Evolutionary conservation across 306 rosid genomes (phyloP), one percentile per base, ranked within the genome.

Genomic region (Inga oerstediana): DNA sequence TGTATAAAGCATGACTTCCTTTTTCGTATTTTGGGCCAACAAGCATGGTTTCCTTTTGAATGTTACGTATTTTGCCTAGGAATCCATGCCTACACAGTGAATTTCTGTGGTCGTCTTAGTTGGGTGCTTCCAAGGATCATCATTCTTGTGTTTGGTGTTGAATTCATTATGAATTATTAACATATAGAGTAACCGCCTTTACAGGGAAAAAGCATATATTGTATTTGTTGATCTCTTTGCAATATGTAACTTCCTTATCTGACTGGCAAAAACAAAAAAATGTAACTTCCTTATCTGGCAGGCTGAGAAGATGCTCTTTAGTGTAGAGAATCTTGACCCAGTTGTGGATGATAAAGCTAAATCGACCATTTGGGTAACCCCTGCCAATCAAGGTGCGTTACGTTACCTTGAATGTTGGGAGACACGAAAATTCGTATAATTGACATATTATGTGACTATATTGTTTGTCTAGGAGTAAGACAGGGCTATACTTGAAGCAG

Each of bases 391-490:
- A 79, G 77, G 82, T 79, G 79, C 48, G 62, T 43, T 62, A 8
- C 69, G 65, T 79, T 35, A 64, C 34, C 76, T 72, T 75, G 46
- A 48, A 48, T 77, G 13, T 74, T 10, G 75, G 48, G 74, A 80
- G 66, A 34, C 34, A 34, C 10, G 59, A 51, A 61, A 79, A 72
- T 76, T 76, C 78, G 76, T 10, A 79, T 54, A 14, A 52, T 52
- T 52, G 20, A 75, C 41, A 45, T 87, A 66, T 79, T 49, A 76
- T 76, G 67, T 58, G 59, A 37, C 77, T 72, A 48, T 65, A 19
- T 79, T 85, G 75, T 77, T 45, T n/a, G 65, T 72, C 30, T 61
- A 88, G 88, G 86, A 88, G 64, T 88, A 88, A 79, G 90, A 85
- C 82, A 80, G 54, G 62, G 85, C 84, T 46, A 3, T 88, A 65